Evolutionary conservation across 495 filamentous ascomycete genomes (phyloP).

Genomic region (Talaromyces thailandensis): DNA sequence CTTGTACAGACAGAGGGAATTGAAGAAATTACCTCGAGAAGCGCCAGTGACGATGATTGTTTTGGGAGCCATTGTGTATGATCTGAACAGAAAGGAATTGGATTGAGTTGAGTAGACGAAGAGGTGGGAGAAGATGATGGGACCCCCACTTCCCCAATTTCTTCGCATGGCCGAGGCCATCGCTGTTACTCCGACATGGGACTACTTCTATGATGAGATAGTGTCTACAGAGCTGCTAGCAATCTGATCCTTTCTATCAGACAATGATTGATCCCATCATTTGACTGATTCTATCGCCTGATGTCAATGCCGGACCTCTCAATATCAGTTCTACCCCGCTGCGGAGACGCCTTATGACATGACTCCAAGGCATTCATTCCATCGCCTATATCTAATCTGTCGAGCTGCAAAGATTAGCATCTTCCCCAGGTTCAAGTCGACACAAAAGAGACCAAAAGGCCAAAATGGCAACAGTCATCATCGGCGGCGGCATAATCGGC

Average conservation of each 20-base stretch:
- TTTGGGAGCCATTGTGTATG: conserved; percentile 32
- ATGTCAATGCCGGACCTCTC: not conserved
- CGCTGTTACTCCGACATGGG: not conserved
- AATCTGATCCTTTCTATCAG: not conserved
- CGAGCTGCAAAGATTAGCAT: not conserved
- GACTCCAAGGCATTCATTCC: not conserved
- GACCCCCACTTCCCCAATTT: not conserved
- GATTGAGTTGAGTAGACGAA: not conserved
- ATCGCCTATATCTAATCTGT: not conserved
- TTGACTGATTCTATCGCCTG: not conserved
- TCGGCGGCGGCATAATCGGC: conserved; percentile 75
- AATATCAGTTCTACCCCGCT: not conserved
- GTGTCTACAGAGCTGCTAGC: not conserved
- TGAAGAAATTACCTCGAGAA: conserved; percentile 40
- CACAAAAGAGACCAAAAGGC: not conserved
- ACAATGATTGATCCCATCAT: not conserved
- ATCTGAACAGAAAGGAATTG: not conserved
- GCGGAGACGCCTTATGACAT: conserved; percentile 1
- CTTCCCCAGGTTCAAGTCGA: not conserved
- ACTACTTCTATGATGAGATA: not conserved
- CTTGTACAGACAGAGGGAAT: not conserved
- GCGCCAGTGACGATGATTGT: conserved; percentile 58
- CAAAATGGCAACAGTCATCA: conserved; percentile 55
- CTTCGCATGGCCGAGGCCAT: not conserved
- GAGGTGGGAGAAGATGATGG: not conserved